Evolutionary conservation across 108 stramenopile species (phyloP).

Genomic region (Nitzschia sp.): DNA sequence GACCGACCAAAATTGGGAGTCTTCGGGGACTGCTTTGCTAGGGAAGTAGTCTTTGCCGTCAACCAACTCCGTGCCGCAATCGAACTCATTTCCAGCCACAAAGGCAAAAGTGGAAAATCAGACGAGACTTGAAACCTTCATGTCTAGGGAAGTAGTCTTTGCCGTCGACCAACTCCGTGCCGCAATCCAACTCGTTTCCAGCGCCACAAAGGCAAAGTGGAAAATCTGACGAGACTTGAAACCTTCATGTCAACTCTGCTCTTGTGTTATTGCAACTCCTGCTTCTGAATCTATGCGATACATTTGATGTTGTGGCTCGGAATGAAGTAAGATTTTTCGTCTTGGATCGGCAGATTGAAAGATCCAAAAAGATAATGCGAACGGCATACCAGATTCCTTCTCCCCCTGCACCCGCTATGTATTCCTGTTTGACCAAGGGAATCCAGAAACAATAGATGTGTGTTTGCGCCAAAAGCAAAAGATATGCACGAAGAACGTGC

Average conservation of each 20-base stretch:
- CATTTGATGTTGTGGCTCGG: too few species aligned
- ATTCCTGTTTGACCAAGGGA: too few species aligned
- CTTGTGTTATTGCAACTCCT: neutral
- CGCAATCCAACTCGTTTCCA: slow-evolving; percentile 25
- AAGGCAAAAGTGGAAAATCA: slow-evolving; percentile 8
- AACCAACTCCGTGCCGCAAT: slow-evolving; percentile 34
- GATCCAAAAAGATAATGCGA: too few species aligned
- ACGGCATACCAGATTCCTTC: too few species aligned
- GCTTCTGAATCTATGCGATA: too few species aligned
- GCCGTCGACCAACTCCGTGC: slow-evolving; percentile 27
- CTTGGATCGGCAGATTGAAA: too few species aligned
- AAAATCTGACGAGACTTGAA: neutral
- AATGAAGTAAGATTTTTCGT: too few species aligned
- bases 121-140: slow-evolving; percentile 4
- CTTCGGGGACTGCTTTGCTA: slow-evolving; percentile 42
- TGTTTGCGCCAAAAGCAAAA: too few species aligned
- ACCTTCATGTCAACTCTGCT: slow-evolving; percentile 11
- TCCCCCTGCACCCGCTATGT: too few species aligned
- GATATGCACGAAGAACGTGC: too few species aligned
- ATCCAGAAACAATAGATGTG: too few species aligned
- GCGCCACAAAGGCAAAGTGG: neutral
- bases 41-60: slow-evolving; percentile 58
- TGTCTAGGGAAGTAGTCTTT: slow-evolving; percentile 61
- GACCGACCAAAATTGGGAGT: slow-evolving; percentile 46
- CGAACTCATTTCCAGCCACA: slow-evolving; percentile 11